Base-by-base conservation (phyloP, 768 basidiomycete species). In the Leccinum longicurvipes region DNA sequence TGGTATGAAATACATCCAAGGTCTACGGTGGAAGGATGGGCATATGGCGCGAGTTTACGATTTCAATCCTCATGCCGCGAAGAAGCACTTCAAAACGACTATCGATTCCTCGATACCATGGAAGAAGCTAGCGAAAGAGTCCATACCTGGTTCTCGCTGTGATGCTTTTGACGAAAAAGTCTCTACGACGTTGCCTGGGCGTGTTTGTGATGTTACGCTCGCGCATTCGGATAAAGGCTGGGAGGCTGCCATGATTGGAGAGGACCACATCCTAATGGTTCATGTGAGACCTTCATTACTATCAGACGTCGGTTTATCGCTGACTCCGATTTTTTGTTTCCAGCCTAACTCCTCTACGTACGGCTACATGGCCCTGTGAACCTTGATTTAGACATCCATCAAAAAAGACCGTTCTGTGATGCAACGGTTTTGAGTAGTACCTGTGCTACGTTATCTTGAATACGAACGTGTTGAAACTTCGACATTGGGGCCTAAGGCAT, bases 181-280 rank as follows among this genome's bases (percentile, higher is more conserved):
- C 15, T 25, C 23, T 4, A 74, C 72, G 14, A 51, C 36, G 32
- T 54, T 71, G 14, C 72, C 71, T n/a, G 69, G 69, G 19, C 67
- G 62, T 53, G 70, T 67, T 17, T 53, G 51, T 27, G 50, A 24
- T 39, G 3, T 69, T 45, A 32, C 50, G 4, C 62, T 69, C 42
- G 27, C 55, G 5, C 44, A 46, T 27, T 52, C 36, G 27, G 56
- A 60, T 8, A 39, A 59, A 7, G 62, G 60, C 10, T 72, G 71
- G 69, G 64, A 65, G 4, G 65, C 70, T 34, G 63, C 62, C 24
- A 75, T 75, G 75, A 62, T 75, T 12, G 64, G 71, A 5, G 74
- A 76, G 55, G 64, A 76, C 49, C 66, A 67, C 19, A 62, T 75
- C 23, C 45, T 76, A 2, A 60, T 72, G 53, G 68, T 75, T 34